Base-by-base conservation (phyloP, 2,329 filamentous ascomycete genomes). In the Verticillium isaacii region DNA sequence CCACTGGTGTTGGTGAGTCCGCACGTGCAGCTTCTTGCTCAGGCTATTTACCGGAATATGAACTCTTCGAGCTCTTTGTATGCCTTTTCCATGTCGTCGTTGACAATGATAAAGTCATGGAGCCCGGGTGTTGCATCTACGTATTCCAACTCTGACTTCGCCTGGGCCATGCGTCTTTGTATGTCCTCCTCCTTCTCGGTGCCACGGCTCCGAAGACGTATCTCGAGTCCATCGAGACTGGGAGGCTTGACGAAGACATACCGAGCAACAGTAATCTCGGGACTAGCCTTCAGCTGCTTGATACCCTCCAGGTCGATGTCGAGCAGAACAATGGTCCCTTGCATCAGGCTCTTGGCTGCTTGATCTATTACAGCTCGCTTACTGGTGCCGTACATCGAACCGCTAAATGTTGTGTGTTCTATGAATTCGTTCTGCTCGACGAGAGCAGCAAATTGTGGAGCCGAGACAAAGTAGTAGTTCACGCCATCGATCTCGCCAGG, bases 281-380 rank as follows among this genome's bases (percentile, higher is more conserved):
- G 7, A 8, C 89, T 90, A 65, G 85, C 83, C 75, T 93, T 92
- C 71, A 97, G 90, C 78, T 97, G 93, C 80, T 97, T 97, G 62
- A 97, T 92, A 64, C 93, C 93, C 85, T 97, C 93, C 92, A 97
- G 97, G 82, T 97, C 94, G 72, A 97, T 97, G 75, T 98, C 94
- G 68, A 97, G 80, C 57, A 97, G 87, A 64, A 93, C 93, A 52
- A 93, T 86, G 70, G 82, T 83, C n/a, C 88, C 89, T 45, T 45
- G 17, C 8, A n/a, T 4, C 15, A 45, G 2, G 39, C 39, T 19
- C 77, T 88, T 85, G 63, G 85, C 83, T 2, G 84, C 84, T 73
- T 93, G 88, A 70, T 92, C 86, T 74, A 88, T 84, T 65, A 97
- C 91, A 29, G 91, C 92, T 75, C 84, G 81, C 71, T 92, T 87